Percentiles rank a stretch among this genome's conserved stretches.
Conservation (phyloP, 176 grass and related monocot species). For the Oryza meyeriana region DNA sequence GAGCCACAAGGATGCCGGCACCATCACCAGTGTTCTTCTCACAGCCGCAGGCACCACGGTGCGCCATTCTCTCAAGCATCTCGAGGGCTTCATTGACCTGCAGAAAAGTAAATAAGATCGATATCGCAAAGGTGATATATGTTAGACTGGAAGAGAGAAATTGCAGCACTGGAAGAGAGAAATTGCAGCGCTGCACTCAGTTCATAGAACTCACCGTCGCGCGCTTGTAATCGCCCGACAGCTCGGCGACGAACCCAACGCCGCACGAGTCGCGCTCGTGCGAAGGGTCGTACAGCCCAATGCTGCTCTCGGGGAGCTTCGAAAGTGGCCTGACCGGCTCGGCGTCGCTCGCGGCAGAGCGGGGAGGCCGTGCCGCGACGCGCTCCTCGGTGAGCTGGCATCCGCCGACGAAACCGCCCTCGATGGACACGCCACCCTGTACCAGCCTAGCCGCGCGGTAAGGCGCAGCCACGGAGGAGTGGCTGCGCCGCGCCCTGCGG, state of each 20-base stretch:
- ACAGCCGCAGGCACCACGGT: slow-evolving; percentile 91
- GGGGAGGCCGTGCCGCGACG: slow-evolving; percentile 37
- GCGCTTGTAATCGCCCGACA: slow-evolving; percentile 68
- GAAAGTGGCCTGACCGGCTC: slow-evolving; percentile 60
- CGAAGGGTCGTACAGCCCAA: slow-evolving; percentile 91
- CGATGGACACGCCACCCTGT: slow-evolving; percentile 45
- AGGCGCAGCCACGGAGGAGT: slow-evolving; percentile 22
- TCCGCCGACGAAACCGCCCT: slow-evolving; percentile 53
- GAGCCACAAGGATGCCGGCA: slow-evolving; percentile 84
- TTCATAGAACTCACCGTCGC: slow-evolving; percentile 61
- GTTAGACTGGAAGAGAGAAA: slow-evolving; percentile 13
- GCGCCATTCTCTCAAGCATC: slow-evolving; percentile 97
- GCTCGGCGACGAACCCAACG: slow-evolving; percentile 91
- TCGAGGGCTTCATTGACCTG: slow-evolving; percentile 85
- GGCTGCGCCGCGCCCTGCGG: slow-evolving; percentile 26
- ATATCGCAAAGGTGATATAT: neutral
- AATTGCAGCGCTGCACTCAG: neutral
- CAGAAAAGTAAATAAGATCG: neutral
- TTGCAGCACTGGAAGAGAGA: neutral
- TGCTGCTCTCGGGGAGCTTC: slow-evolving; percentile 65
- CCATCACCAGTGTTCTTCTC: slow-evolving; percentile 97
- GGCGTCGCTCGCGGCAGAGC: slow-evolving; percentile 31
- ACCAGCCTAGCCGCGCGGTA: slow-evolving; percentile 37
- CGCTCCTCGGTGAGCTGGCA: slow-evolving; percentile 55
- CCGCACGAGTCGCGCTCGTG: slow-evolving; percentile 90